Conservation (phyloP, 1,284 basidiomycete species). For the Malassezia cuniculi region DNA sequence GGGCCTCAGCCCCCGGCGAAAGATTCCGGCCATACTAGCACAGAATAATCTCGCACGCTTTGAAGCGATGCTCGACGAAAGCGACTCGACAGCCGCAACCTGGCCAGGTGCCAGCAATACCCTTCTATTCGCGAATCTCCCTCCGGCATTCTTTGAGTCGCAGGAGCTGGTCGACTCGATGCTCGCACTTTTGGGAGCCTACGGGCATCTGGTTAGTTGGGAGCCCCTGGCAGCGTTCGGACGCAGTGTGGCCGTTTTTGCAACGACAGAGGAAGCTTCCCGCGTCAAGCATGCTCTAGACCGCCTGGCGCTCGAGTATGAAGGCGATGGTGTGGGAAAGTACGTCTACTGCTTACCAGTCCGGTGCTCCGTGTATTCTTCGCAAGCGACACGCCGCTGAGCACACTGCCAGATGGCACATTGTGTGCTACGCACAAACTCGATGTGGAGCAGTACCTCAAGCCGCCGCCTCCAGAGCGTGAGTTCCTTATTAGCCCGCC, state of each 20-base stretch:
- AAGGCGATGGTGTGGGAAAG: conserved; percentile 18
- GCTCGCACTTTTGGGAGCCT: conserved; percentile 30
- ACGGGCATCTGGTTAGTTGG: conserved; percentile 34
- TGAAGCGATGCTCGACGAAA: conserved; percentile 12
- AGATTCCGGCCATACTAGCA: conserved; percentile 69
- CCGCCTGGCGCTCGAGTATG: conserved; percentile 23
- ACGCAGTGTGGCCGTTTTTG: conserved; percentile 28
- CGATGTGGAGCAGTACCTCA: background rate
- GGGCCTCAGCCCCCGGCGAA: conserved; percentile 61
- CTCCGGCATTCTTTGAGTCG: conserved; percentile 27
- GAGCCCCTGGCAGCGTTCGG: conserved; percentile 30
- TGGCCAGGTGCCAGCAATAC: conserved; percentile 20
- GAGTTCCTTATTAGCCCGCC: conserved; percentile 93
- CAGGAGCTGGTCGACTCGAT: conserved; percentile 17
- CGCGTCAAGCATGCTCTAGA: conserved; percentile 30
- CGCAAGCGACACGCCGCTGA: conserved; percentile 1
- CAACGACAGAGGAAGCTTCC: conserved; percentile 19
- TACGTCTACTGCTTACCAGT: too few species aligned
- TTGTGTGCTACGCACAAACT: background rate
- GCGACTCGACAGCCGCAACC: background rate
- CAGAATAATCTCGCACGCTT: conserved; percentile 22
- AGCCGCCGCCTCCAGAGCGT: conserved; percentile 10
- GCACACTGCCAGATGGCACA: conserved; percentile 1
- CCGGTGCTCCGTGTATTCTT: conserved; percentile 9
- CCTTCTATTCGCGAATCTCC: conserved; percentile 32